These are phyloP conservation scores for Teratosphaeria viscida DNA, from an alignment of 2,329 filamentous ascomycete species.

Conservation along the genomic window DNA sequence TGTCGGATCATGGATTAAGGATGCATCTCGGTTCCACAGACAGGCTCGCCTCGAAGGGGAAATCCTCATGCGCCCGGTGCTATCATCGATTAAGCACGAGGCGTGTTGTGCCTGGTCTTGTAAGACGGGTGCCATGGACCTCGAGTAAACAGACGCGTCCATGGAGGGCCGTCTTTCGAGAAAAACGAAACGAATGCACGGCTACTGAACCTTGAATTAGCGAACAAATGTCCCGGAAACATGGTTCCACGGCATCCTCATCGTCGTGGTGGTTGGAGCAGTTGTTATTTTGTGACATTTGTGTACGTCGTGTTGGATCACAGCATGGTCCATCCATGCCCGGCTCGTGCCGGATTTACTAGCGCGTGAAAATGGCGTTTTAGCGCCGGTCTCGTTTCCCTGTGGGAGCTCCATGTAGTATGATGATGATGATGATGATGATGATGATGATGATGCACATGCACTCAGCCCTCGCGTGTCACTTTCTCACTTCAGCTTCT, in stretches of 20 bases:
- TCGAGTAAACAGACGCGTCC: background rate
- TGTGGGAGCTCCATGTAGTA: background rate
- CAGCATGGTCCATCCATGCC: background rate
- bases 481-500: background rate
- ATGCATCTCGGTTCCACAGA: background rate
- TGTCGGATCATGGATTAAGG: background rate
- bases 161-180: background rate
- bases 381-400: background rate
- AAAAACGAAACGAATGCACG: background rate
- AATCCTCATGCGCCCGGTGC: background rate
- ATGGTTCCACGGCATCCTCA: background rate
- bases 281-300: background rate
- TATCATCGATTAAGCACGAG: background rate
- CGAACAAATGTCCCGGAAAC: background rate
- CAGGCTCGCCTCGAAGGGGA: background rate
- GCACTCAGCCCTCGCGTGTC: background rate
- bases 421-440: too few relatives aligned
- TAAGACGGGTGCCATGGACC: background rate
- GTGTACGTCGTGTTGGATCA: background rate
- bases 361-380: background rate
- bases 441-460: background rate
- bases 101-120: background rate
- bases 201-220: background rate
- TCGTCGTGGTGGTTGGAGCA: background rate
- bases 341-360: background rate